phyloP scores from a whole-genome alignment of 2,329 filamentous ascomycete genomes.

The Alternaria longipes region DNA sequence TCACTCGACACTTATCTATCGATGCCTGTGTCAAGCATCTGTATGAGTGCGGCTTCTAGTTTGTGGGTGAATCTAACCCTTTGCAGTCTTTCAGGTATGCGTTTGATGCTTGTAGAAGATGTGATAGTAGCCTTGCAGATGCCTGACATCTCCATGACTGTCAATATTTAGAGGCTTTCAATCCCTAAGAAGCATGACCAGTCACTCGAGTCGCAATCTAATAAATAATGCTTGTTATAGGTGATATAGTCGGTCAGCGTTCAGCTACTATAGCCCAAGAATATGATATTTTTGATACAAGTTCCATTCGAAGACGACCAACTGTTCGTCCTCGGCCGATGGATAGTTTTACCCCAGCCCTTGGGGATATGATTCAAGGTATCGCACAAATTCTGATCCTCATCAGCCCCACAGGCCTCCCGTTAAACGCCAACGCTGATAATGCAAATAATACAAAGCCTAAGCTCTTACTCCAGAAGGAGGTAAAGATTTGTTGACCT shows the following conservation, averaged over 20 bases:
- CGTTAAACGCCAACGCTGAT: conserved; percentile 35
- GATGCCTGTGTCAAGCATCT: not conserved
- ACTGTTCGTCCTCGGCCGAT: not conserved
- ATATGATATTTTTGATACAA: conserved; percentile 8
- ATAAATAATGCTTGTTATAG: not conserved
- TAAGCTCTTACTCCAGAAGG: conserved; percentile 1
- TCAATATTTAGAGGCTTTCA: not conserved
- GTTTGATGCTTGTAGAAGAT: conserved; percentile 29
- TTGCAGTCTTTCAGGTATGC: conserved; percentile 24
- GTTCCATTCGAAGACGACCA: not conserved
- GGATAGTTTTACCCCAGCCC: conserved; percentile 27
- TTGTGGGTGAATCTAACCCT: conserved; percentile 20
- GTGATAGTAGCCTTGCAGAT: not conserved
- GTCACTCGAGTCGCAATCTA: not conserved
- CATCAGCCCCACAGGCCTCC: not conserved
- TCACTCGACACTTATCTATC: not conserved
- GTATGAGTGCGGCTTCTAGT: conserved; percentile 31
- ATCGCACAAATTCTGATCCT: conserved; percentile 11
- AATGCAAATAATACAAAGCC: conserved; percentile 13
- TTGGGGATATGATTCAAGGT: conserved; percentile 29
- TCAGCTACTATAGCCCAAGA: not conserved
- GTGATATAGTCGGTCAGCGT: not conserved
- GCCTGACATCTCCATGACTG: not conserved
- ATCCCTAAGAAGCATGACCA: not conserved
- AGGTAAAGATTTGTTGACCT: conserved; percentile 17